Percentiles rank a stretch among this genome's conserved stretches.
Evolutionary conservation across 495 filamentous ascomycete genomes (phyloP).

Genomic region (Entonaema liquescens): DNA sequence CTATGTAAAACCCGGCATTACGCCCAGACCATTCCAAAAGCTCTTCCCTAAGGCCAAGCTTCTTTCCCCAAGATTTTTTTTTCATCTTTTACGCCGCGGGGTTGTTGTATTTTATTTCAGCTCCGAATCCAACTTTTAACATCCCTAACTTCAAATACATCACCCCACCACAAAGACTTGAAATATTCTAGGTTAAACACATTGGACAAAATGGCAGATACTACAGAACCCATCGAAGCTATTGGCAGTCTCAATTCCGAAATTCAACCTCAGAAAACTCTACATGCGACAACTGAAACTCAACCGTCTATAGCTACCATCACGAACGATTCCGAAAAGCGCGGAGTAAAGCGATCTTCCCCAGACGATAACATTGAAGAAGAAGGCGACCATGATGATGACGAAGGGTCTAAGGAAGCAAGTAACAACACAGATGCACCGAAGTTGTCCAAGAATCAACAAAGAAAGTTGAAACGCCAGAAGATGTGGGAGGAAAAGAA

Average conservation of each 20-base stretch:
- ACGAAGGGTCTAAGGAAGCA: background rate
- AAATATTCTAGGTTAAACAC: background rate
- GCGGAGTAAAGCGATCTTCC: constrained; percentile 21
- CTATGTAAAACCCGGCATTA: background rate
- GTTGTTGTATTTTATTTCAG: background rate
- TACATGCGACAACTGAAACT: background rate
- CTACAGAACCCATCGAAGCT: background rate
- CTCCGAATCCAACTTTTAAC: background rate
- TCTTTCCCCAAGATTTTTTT: no score
- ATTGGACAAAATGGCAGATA: constrained; percentile 5
- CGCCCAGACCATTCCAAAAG: background rate
- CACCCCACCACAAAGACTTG: background rate
- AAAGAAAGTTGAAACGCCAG: constrained; percentile 73
- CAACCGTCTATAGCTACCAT: background rate
- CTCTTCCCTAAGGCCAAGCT: background rate
- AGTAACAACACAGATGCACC: constrained; percentile 34
- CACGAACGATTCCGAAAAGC: background rate
- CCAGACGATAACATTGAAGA: constrained; percentile 2
- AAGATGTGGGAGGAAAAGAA: constrained; percentile 74
- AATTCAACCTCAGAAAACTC: background rate
- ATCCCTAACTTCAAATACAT: no score
- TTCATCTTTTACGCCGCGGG: background rate
- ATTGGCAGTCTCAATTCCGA: background rate
- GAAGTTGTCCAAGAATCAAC: constrained; percentile 78
- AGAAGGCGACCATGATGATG: background rate